phyloP scores from a whole-genome alignment of 305 asterid genomes.

The Fraxinus nigra region DNA sequence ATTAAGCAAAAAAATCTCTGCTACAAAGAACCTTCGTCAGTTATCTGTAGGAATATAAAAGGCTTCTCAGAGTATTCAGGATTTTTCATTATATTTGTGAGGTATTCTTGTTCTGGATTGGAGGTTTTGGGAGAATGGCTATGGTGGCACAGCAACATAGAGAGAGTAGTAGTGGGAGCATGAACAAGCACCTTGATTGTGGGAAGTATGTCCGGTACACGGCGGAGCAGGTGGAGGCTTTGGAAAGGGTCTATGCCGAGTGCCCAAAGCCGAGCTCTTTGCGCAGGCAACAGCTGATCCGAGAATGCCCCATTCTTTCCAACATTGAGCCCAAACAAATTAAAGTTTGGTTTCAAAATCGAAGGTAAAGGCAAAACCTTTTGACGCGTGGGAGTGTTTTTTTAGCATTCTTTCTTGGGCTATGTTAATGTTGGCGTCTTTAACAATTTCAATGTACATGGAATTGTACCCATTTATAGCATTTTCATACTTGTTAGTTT shows the following conservation, averaged over 20 bases:
- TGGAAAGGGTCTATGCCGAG: slow-evolving; percentile 90
- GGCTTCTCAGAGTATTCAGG: slow-evolving; percentile 9
- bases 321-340: slow-evolving; percentile 92
- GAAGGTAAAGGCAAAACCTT: slow-evolving; percentile 46
- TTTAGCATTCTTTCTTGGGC: background rate
- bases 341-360: slow-evolving; percentile 95
- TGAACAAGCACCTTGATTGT: slow-evolving; percentile 63
- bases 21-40: slow-evolving; percentile 35
- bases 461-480: background rate
- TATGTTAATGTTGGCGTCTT: background rate
- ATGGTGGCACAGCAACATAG: slow-evolving; percentile 76
- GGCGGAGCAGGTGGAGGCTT: slow-evolving; percentile 90
- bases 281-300: slow-evolving; percentile 84
- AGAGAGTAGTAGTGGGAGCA: slow-evolving; percentile 75
- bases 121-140: slow-evolving; percentile 53
- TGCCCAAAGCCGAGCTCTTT: slow-evolving; percentile 91
- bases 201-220: slow-evolving; percentile 92
- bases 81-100: slow-evolving; percentile 12
- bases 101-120: slow-evolving; percentile 8
- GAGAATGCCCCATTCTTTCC: slow-evolving; percentile 81
- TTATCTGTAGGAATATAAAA: slow-evolving; percentile 13
- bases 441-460: background rate
- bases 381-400: background rate
- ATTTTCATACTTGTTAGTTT: background rate
- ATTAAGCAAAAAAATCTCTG: slow-evolving; percentile 14